Evolutionary conservation across 1,284 basidiomycete species (phyloP), one percentile per base, ranked within the genome.

Genomic region (Sporisorium graminicola): DNA sequence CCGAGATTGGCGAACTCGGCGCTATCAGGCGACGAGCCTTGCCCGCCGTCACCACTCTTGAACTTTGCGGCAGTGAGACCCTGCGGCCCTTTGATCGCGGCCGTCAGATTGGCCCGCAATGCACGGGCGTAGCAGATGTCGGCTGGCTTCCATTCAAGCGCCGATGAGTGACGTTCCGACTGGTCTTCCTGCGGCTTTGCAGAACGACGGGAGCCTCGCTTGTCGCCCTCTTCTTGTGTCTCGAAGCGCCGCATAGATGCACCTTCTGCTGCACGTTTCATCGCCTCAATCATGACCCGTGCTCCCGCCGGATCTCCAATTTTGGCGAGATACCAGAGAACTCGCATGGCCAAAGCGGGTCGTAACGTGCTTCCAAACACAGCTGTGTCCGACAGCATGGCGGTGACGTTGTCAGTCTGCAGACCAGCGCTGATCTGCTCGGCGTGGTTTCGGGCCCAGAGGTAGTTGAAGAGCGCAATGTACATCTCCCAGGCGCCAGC

Each of bases 391-490:
- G 55, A 29, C 6, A 46, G 22, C 22, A 53, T 44, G 51, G 26
- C 31, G 35, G 12, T 47, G 14, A 46, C 51, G 9, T 42, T 24
- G 16, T 56, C 46, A 12, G 46, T n/a, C 22, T 57, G 47, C 20
- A 27, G 24, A 13, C 27, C 27, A 9, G 54, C 47, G 9, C 16
- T 31, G 9, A 46, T n/a, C 12, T 64, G 20, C 24, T 68, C 55
- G 18, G 57, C 56, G 20, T 64, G 54, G 4, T 43, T 47, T 47
- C 50, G 50, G 22, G 64, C 52, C 73, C 73, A 75, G 7, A 75
- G 43, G 47, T 70, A 75, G 46, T 75, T 71, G 67, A 75, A 75
- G 16, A 75, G 53, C 14, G 66, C 60, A 7, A 67, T 16, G 29
- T 9, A 47, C 14, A 58, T 24, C 9, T 64, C 55, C 59, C 59